Base-by-base conservation (phyloP, 2,329 filamentous ascomycete genomes). In the Ophiocordyceps australis region DNA sequence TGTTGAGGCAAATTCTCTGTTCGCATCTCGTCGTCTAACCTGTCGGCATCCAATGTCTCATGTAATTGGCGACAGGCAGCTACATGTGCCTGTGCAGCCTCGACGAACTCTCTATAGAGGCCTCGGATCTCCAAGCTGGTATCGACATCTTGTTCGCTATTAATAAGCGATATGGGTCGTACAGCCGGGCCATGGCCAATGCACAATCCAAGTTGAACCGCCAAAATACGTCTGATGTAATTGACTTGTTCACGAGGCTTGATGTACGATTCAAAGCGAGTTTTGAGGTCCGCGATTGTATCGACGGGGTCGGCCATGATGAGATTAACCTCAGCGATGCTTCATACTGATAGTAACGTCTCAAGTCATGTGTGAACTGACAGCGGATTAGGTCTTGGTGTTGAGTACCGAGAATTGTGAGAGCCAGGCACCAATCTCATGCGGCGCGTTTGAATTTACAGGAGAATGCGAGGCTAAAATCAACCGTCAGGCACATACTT, bases 171-270 rank as follows among this genome's bases (percentile, higher is more conserved):
- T 14, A 70, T 42, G 9, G 60, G 59, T 14, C 49, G 50, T 22
- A 43, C 45, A 25, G 55, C 41, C 16, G 53, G 44, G n/a, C 49
- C 53, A 31, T 54, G 46, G 11, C 55, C 46, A 12, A 62, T 39
- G 34, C 52, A 57, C 14, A 58, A 53, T 16, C 55, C 56, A 5
- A 75, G 47, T 34, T 71, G 57, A 13, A 62, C 53, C 22, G 63
- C 56, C 23, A 72, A 40, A 17, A 70, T 48, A 25, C 60, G 62
- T 32, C 65, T 56, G 29, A 74, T 63, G 24, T 62, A 61, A 19
- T 58, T 51, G 25, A 59, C 55, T 35, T 74, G 64, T 30, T 72
- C 65, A 15, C 66, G 57, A 16, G 62, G 56, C 26, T 63, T 65
- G 29, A 73, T 51, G 32, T 58, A 69, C 5, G 62, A 59, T 18